These are phyloP conservation scores for Alternaria triticimaculans DNA, from an alignment of 2,329 filamentous ascomycete genomes.

Conservation along the genomic window DNA sequence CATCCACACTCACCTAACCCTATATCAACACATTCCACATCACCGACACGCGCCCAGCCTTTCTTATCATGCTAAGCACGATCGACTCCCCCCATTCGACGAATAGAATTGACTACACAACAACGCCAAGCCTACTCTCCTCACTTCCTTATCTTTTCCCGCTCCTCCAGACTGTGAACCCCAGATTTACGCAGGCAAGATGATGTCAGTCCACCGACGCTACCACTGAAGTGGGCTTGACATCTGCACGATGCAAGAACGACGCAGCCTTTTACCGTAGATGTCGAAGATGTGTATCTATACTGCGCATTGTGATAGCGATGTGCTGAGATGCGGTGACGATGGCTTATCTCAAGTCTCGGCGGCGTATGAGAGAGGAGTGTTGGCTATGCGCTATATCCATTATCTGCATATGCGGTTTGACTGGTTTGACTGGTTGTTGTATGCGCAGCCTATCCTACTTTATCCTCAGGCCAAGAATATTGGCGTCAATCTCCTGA, in stretches of 20 bases:
- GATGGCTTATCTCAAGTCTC: background rate
- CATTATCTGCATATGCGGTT: background rate
- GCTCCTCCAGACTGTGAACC: conserved; percentile 1
- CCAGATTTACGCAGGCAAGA: background rate
- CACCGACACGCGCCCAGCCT: conserved; percentile 1
- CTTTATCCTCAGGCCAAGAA: background rate
- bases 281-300: background rate
- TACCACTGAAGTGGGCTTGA: background rate
- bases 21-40: background rate
- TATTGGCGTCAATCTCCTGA: background rate
- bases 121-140: conserved; percentile 19
- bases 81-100: background rate
- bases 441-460: background rate
- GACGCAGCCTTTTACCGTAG: background rate
- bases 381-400: background rate
- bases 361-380: background rate
- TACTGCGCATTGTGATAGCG: background rate
- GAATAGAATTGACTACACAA: background rate
- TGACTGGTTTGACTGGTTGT: background rate
- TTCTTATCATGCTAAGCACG: conserved; percentile 26
- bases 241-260: background rate
- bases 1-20: background rate
- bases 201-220: conserved; percentile 2
- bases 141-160: conserved; percentile 22
- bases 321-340: background rate